Conservation (phyloP, 2,329 filamentous ascomycete species). For the Cercospora nicotianae region DNA sequence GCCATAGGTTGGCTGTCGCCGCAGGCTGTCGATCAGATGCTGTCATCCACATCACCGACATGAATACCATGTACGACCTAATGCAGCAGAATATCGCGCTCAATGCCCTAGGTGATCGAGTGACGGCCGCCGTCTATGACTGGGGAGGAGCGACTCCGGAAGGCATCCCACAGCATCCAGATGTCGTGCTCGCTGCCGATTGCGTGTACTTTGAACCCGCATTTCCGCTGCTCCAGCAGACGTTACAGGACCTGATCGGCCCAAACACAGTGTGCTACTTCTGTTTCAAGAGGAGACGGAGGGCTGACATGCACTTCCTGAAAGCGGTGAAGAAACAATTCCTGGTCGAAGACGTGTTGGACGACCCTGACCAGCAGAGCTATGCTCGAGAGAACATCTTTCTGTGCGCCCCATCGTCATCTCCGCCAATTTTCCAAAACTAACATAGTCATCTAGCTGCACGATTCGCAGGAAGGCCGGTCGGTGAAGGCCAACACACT, state of each 20-base stretch:
- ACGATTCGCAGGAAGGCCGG: slow-evolving; percentile 28
- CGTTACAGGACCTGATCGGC: slow-evolving; percentile 70
- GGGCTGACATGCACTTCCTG: slow-evolving; percentile 61
- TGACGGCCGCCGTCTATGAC: slow-evolving; percentile 71
- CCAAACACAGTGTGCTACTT: slow-evolving; percentile 71
- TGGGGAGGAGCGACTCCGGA: slow-evolving; percentile 60
- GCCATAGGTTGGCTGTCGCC: slow-evolving; percentile 57
- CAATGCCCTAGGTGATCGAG: slow-evolving; percentile 66
- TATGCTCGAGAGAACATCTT: slow-evolving; percentile 52
- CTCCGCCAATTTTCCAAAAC: background rate
- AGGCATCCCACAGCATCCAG: slow-evolving; percentile 57
- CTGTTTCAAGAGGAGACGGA: slow-evolving; percentile 90
- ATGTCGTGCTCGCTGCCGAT: slow-evolving; percentile 89
- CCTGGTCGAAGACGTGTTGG: slow-evolving; percentile 46
- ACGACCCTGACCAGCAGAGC: slow-evolving; percentile 50
- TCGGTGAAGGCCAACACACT: slow-evolving; percentile 17
- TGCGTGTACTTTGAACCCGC: slow-evolving; percentile 97
- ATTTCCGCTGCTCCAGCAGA: slow-evolving; percentile 81
- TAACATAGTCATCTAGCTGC: slow-evolving; percentile 22
- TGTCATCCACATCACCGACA: slow-evolving; percentile 81
- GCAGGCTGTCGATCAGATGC: slow-evolving; percentile 54
- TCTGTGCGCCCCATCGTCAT: slow-evolving; percentile 41
- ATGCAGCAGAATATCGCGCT: slow-evolving; percentile 86
- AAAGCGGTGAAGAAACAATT: slow-evolving; percentile 53
- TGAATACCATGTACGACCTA: slow-evolving; percentile 77